Percentiles rank a stretch among this genome's conserved stretches.
phyloP scores from a whole-genome alignment of 2,329 filamentous ascomycete genomes.

The Epicoccum nigrum region DNA sequence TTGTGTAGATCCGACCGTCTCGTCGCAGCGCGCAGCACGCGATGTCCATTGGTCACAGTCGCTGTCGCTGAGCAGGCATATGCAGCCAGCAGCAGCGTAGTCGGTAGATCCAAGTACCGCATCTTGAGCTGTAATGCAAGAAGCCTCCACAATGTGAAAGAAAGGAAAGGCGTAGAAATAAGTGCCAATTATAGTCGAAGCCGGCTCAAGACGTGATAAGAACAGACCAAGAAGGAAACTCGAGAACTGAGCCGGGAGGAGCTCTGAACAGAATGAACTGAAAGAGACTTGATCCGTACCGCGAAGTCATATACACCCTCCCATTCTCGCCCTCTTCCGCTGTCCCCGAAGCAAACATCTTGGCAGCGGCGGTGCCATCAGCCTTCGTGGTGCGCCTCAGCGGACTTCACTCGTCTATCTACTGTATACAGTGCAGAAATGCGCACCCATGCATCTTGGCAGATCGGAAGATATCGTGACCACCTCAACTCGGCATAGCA shows the following conservation, averaged over 20 bases:
- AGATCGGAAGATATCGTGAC: background rate
- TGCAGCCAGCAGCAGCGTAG: background rate
- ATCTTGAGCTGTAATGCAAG: background rate
- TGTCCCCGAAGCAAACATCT: background rate
- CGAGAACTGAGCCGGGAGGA: too few relatives aligned
- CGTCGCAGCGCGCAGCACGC: constrained; percentile 42
- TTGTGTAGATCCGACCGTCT: constrained; percentile 33
- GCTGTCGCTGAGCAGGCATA: constrained; percentile 1
- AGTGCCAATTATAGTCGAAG: background rate
- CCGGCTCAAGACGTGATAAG: background rate
- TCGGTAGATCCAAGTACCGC: constrained; percentile 1
- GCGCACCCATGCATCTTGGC: constrained; percentile 2
- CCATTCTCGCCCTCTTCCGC: background rate
- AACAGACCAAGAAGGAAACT: background rate
- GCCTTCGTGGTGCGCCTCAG: background rate
- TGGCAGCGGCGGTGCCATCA: constrained; percentile 2
- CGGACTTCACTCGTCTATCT: constrained; percentile 1
- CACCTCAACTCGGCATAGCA: background rate
- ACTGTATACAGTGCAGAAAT: background rate
- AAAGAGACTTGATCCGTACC: background rate
- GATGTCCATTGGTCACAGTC: constrained; percentile 10
- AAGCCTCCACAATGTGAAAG: background rate
- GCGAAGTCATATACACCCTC: background rate
- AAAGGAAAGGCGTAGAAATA: background rate
- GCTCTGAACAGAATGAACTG: too few relatives aligned